Conservation (phyloP, 23 red algal species). For the Gracilaria caudata region DNA sequence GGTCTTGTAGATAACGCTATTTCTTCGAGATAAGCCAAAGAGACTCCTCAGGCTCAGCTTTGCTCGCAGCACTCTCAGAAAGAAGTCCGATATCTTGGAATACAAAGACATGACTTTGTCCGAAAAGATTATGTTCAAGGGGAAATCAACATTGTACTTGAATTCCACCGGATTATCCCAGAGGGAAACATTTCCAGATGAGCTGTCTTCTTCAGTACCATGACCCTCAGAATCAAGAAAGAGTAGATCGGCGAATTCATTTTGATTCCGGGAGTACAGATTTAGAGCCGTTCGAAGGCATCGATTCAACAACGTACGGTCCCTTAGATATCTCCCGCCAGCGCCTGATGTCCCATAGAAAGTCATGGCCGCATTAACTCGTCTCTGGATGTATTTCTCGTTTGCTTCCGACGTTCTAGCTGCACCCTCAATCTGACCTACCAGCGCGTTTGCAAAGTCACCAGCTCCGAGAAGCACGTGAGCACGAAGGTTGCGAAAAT, state of each 20-base stretch:
- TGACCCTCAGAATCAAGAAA: constrained; percentile 12
- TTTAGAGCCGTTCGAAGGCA: constrained; percentile 53
- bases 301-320: constrained; percentile 14
- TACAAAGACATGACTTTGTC: constrained; percentile 30
- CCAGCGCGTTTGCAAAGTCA: constrained; percentile 50
- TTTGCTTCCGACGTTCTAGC: constrained; percentile 36
- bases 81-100: constrained; percentile 42
- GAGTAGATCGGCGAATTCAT: constrained; percentile 8
- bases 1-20: constrained; percentile 3
- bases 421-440: constrained; percentile 45
- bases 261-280: constrained; percentile 13
- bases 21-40: constrained; percentile 32
- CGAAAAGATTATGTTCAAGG: constrained; percentile 38
- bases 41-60: constrained; percentile 23
- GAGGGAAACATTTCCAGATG: background rate
- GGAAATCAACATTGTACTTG: constrained; percentile 39
- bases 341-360: constrained; percentile 46
- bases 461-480: constrained; percentile 63
- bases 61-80: constrained; percentile 40
- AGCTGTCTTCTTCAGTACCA: background rate
- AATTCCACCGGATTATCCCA: constrained; percentile 34
- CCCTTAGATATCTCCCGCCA: constrained; percentile 5
- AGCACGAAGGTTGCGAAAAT: constrained; percentile 40
- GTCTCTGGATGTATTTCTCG: constrained; percentile 33
- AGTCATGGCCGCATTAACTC: constrained; percentile 45